A percentile compares a stretch with the other conserved stretches of the same genome.
Conservation (phyloP, 768 basidiomycete species). For the Russula lepida region DNA sequence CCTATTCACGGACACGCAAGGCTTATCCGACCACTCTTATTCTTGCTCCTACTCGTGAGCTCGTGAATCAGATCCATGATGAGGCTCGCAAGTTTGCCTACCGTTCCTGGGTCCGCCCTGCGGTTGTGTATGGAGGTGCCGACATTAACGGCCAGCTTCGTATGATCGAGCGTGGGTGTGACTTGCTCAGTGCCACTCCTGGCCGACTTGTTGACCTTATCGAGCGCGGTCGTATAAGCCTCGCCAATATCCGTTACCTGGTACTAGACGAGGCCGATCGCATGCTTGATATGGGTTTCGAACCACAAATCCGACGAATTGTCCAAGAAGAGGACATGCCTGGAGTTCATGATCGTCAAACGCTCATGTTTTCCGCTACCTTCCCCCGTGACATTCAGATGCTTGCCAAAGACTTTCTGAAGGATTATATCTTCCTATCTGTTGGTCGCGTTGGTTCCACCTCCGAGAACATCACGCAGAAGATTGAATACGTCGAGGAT, state of each 20-base stretch:
- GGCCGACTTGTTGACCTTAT: conserved; percentile 98
- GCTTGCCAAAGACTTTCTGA: conserved; percentile 91
- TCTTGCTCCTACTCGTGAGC: conserved; percentile 95
- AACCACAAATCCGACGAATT: conserved; percentile 96
- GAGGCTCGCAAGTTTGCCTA: conserved; percentile 99
- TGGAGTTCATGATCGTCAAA: conserved; percentile 82
- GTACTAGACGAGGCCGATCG: conserved; percentile 99
- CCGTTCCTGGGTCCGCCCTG: conserved; percentile 98
- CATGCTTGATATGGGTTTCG: conserved; percentile 99
- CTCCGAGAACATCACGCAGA: conserved; percentile 99
- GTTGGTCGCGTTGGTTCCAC: conserved; percentile 98
- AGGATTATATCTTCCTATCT: conserved; percentile 97
- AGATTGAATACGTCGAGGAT: conserved; percentile 98
- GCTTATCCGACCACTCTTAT: conserved; percentile 97
- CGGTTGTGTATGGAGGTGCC: conserved; percentile 98
- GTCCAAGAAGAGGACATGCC: conserved; percentile 99
- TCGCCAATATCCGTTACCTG: conserved; percentile 94
- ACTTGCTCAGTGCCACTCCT: conserved; percentile 93
- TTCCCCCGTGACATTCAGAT: conserved; percentile 99
- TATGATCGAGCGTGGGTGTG: conserved; percentile 91
- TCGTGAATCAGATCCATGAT: conserved; percentile 98
- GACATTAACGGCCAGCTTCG: conserved; percentile 96
- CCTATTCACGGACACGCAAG: conserved; percentile 69
- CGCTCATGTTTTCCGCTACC: conserved; percentile 99
- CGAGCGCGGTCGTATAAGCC: conserved; percentile 93